phyloP scores from a whole-genome alignment of 2,329 filamentous ascomycete genomes.

The Ophiobolus disseminans region DNA sequence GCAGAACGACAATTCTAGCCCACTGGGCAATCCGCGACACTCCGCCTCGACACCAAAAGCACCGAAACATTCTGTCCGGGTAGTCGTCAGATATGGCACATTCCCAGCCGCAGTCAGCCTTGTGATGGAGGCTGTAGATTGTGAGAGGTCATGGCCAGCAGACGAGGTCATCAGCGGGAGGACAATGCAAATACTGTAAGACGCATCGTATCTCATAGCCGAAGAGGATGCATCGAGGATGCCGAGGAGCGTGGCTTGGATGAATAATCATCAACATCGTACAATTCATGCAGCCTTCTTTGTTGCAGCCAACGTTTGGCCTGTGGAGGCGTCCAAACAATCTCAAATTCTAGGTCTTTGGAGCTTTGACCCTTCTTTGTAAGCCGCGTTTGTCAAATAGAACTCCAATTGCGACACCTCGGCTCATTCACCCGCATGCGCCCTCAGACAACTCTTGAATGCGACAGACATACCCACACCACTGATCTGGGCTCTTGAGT shows the following conservation, averaged over 20 bases:
- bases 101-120: neutral
- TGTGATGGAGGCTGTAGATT: neutral
- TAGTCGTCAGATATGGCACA: slow-evolving; percentile 3
- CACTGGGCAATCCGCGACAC: slow-evolving; percentile 9
- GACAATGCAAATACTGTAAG: slow-evolving; percentile 4
- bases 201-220: neutral
- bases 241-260: slow-evolving; percentile 8
- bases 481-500: neutral
- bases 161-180: neutral
- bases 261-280: slow-evolving; percentile 8
- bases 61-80: slow-evolving; percentile 29
- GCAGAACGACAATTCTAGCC: slow-evolving; percentile 21
- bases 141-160: neutral
- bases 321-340: slow-evolving; percentile 2
- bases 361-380: slow-evolving; percentile 19
- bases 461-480: slow-evolving; percentile 13
- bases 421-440: neutral
- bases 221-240: neutral
- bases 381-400: slow-evolving; percentile 12
- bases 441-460: slow-evolving; percentile 8
- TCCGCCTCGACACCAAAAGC: slow-evolving; percentile 8
- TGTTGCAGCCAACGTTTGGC: neutral
- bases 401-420: slow-evolving; percentile 6
- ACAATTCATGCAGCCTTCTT: too few species aligned
- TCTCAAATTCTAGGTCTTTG: slow-evolving; percentile 19